Evolutionary conservation across 495 filamentous ascomycete genomes (phyloP).

Genomic region (Penicillium daleae): DNA sequence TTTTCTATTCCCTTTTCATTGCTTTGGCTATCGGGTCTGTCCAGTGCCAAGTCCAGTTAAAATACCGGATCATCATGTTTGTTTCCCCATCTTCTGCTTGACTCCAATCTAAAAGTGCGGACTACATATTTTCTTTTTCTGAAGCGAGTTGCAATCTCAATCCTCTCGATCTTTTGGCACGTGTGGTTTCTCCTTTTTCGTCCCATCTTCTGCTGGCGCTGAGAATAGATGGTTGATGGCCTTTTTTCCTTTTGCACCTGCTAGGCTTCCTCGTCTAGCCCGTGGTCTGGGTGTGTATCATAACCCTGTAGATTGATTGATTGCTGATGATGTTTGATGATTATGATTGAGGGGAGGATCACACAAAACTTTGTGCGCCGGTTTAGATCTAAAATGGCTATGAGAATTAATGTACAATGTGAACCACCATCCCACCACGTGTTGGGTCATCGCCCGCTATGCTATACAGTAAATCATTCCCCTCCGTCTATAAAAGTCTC

Average conservation of each 20-base stretch:
- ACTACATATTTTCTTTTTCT: not conserved
- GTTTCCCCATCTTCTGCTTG: conserved; percentile 13
- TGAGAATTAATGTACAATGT: conserved; percentile 40
- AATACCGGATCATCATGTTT: not conserved
- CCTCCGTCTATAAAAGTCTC: not conserved
- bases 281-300: conserved; percentile 16
- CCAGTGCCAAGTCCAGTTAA: not conserved
- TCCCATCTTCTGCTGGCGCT: conserved; percentile 19
- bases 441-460: conserved; percentile 31
- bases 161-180: conserved; percentile 4
- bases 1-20: conserved; percentile 16
- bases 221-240: conserved; percentile 18
- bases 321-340: conserved; percentile 11
- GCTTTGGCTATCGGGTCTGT: conserved; percentile 2
- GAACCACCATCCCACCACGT: conserved; percentile 11
- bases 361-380: conserved; percentile 18
- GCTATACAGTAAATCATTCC: conserved; percentile 28
- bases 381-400: conserved; percentile 38
- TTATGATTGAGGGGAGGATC: conserved; percentile 32
- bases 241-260: not conserved
- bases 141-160: conserved; percentile 15
- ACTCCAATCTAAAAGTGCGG: conserved; percentile 1
- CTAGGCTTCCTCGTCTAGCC: not conserved
- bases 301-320: conserved; percentile 20
- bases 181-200: conserved; percentile 4